Evolutionary conservation across 805 yeast genomes (phyloP).

Genomic region (Danielia reshetovae): DNA sequence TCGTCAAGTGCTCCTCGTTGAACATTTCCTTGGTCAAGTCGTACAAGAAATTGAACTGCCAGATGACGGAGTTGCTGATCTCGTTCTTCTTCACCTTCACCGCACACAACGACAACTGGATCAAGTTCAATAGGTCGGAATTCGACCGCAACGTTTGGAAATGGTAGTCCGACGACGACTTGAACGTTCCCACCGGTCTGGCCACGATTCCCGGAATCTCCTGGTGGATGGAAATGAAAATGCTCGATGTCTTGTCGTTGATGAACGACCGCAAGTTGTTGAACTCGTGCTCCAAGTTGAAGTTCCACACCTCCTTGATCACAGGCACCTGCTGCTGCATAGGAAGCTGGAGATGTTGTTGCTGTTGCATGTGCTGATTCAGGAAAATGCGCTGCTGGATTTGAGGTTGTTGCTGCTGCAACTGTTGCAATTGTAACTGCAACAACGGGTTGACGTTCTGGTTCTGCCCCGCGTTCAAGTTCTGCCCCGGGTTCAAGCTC

Average conservation of each 20-base stretch:
- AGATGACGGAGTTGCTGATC: constrained; percentile 68
- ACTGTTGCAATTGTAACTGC: constrained; percentile 26
- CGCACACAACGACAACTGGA: constrained; percentile 59
- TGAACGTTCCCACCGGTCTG: constrained; percentile 91
- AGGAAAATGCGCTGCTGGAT: constrained; percentile 33
- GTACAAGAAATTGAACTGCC: constrained; percentile 93
- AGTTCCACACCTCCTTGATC: constrained; percentile 70
- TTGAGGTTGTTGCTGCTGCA: constrained; percentile 19
- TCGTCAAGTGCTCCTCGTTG: constrained; percentile 77
- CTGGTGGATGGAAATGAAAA: constrained; percentile 69
- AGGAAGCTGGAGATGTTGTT: constrained; percentile 8
- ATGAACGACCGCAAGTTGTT: constrained; percentile 55
- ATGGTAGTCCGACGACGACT: constrained; percentile 87
- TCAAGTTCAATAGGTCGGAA: constrained; percentile 78
- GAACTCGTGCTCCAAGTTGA: constrained; percentile 65
- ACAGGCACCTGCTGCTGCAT: constrained; percentile 41
- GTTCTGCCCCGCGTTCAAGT: constrained; percentile 8
- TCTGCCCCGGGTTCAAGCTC: constrained; percentile 12
- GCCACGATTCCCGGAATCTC: constrained; percentile 97
- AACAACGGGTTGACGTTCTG: constrained; percentile 25
- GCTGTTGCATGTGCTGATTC: constrained; percentile 9
- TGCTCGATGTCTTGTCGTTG: constrained; percentile 43
- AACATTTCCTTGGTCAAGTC: constrained; percentile 79
- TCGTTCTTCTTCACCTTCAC: constrained; percentile 35
- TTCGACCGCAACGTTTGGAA: constrained; percentile 92